Conservation (phyloP, 1,284 basidiomycete genomes). For the Coniophora puteana region DNA sequence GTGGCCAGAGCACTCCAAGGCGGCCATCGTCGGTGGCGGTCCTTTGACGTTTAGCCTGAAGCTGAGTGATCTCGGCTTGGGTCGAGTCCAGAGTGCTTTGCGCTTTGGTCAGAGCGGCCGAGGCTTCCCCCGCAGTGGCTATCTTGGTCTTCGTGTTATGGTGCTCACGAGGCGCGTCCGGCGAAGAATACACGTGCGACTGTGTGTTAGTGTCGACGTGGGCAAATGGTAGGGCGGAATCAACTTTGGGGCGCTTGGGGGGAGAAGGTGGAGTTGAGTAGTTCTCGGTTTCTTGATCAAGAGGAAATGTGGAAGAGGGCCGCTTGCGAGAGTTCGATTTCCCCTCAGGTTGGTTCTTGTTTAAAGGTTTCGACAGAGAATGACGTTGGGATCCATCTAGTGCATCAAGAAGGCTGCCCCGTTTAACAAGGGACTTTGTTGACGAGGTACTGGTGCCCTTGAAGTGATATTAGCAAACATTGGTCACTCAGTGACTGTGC, state of each 20-base stretch:
- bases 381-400: background rate
- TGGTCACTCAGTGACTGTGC: background rate
- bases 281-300: constrained; percentile 1
- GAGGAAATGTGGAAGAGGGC: constrained; percentile 15
- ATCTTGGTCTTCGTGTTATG: background rate
- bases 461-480: background rate
- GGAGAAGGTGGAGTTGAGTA: background rate
- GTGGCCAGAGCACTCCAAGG: no score
- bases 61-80: background rate
- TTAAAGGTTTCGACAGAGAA: constrained; percentile 21
- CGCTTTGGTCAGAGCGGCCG: background rate
- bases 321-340: constrained; percentile 33
- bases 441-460: background rate
- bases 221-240: constrained; percentile 22
- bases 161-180: background rate
- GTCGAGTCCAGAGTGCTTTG: background rate
- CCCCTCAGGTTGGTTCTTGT: constrained; percentile 28
- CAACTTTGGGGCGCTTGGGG: constrained; percentile 30
- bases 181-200: background rate
- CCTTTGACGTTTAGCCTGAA: background rate
- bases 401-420: background rate
- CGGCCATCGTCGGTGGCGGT: no score
- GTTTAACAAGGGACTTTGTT: no score
- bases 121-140: background rate
- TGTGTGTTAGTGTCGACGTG: constrained; percentile 20